Base-by-base conservation (phyloP, 2,329 filamentous ascomycete species). In the Acarospora socialis region DNA sequence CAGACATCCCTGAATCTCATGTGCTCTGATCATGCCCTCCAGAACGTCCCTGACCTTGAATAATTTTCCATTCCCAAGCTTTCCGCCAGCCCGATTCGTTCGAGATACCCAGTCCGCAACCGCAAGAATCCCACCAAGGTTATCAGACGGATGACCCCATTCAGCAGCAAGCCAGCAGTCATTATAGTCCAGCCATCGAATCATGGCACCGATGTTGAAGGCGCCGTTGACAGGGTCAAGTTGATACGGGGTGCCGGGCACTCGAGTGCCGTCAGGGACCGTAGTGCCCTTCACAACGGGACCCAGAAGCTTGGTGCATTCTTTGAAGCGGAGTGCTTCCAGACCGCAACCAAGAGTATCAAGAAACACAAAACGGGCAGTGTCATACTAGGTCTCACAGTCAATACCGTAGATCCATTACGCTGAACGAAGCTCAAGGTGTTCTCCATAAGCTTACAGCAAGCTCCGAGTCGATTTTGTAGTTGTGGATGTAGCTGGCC, bases 171-270 rank as follows among this genome's bases (percentile, higher is more conserved):
- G 70, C 90, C 87, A 98, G 73, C 90, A 95, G 71, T 98, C 90
- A 59, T 98, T 98, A 73, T 95, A 98, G 66, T 98, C 90, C 50
- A 98, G 73, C 90, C 90, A 98, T 54, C 90, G 73, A 64, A 98
- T 93, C 78, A 93, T 92, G 50, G 90, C 81, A 49, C 90, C 90
- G 49, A 98, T 95, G 70, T 95, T 95, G 73, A 98, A 95, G 43
- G 90, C 90, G 41, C 79, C 90, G 50, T 87, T 87, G 54, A 95
- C 76, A 22, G 90, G 90, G 56, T 95, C 90, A 46, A 98, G 76
- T 61, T 92, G 78, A 65, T 87, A 95, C 45, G 80, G 74, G 19
- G 90, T 95, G 43, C 90, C 90, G 23, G 81, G 82, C 26, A 98
- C 82, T 54, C 77, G 82, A 49, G 83, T 78, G 45, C 90, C 90